These are phyloP conservation scores for Aspergillus nomiae DNA, from an alignment of 2,329 filamentous ascomycete species.

Conservation along the genomic window DNA sequence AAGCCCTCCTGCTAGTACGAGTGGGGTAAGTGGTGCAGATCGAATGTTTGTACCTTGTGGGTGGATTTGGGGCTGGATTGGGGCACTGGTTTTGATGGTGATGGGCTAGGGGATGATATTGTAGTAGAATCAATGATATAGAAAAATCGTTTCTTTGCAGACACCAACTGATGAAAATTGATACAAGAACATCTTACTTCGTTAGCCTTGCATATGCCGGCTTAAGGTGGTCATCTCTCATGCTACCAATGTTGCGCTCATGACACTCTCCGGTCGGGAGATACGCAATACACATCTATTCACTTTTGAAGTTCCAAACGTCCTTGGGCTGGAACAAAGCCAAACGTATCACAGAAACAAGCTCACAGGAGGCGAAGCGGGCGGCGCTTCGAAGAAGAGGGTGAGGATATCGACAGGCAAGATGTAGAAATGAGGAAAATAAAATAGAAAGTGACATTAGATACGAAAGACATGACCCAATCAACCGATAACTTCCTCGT, in stretches of 20 bases:
- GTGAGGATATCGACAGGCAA: conserved; percentile 32
- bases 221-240: conserved; percentile 30
- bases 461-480: conserved; percentile 30
- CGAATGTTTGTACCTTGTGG: neutral
- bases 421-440: conserved; percentile 24
- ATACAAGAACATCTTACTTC: conserved; percentile 3
- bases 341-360: conserved; percentile 21
- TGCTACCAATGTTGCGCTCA: conserved; percentile 28
- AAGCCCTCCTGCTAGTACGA: neutral
- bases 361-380: conserved; percentile 19
- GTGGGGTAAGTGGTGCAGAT: neutral
- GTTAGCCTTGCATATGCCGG: conserved; percentile 7
- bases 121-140: neutral
- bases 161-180: neutral
- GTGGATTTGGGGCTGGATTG: neutral
- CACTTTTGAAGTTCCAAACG: conserved; percentile 26
- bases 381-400: conserved; percentile 21
- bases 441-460: conserved; percentile 33
- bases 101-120: neutral
- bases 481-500: conserved; percentile 70
- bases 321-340: conserved; percentile 21
- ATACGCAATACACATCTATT: conserved; percentile 31
- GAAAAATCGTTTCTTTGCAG: neutral
- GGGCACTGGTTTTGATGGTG: conserved; percentile 7
- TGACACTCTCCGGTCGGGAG: conserved; percentile 17